phyloP scores from a whole-genome alignment of 495 filamentous ascomycete genomes.

The Terfezia claveryi region DNA sequence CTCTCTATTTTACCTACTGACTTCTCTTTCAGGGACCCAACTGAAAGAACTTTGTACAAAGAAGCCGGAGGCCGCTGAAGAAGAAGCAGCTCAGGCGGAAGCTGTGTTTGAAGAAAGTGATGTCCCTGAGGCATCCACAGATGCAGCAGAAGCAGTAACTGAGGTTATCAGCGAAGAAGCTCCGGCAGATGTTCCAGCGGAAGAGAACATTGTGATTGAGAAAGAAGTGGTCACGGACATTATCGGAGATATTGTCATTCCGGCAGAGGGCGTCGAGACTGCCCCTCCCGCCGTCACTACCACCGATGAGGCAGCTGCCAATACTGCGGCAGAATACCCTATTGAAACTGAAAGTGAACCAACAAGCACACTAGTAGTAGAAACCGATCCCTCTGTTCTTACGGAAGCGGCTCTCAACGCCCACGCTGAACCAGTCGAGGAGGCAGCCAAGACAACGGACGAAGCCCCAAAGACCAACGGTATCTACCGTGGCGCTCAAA shows the following conservation, averaged over 20 bases:
- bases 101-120: neutral
- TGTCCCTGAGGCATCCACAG: neutral
- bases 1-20: slow-evolving; percentile 1
- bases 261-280: neutral
- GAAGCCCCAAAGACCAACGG: slow-evolving; percentile 1
- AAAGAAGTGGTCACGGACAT: neutral
- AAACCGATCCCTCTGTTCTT: neutral
- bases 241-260: neutral
- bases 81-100: neutral
- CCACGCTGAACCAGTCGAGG: neutral
- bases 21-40: slow-evolving; percentile 7
- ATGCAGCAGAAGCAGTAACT: neutral
- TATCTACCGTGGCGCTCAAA: neutral
- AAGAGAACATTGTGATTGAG: neutral
- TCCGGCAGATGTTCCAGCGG: neutral
- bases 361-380: slow-evolving; percentile 1
- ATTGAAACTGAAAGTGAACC: slow-evolving; percentile 1
- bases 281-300: neutral
- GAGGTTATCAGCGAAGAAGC: neutral
- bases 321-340: neutral
- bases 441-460: neutral
- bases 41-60: slow-evolving; percentile 15
- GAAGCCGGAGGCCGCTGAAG: slow-evolving; percentile 1
- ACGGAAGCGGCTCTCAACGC: slow-evolving; percentile 2
- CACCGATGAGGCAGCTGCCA: slow-evolving; percentile 1